phyloP scores from a whole-genome alignment of 2,329 filamentous ascomycete species.

The Fusarium nanum region DNA sequence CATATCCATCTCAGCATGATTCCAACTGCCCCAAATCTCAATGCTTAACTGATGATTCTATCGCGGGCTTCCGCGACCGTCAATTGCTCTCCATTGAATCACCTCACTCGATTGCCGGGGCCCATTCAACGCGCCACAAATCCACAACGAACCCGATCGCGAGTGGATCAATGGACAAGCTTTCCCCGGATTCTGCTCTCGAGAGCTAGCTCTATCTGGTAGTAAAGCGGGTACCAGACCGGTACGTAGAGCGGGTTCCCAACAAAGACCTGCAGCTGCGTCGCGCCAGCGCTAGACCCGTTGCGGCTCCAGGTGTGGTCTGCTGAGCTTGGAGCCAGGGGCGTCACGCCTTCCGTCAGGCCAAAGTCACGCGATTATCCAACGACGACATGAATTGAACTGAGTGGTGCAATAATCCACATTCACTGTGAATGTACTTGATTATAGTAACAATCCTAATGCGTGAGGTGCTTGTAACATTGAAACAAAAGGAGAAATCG shows the following conservation, averaged over 20 bases:
- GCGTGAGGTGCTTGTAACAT: slow-evolving; percentile 16
- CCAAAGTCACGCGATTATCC: slow-evolving; percentile 50
- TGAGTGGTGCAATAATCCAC: background rate
- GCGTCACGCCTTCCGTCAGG: slow-evolving; percentile 48
- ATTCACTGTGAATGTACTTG: background rate
- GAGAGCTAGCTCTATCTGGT: slow-evolving; percentile 31
- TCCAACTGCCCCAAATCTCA: background rate
- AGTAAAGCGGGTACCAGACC: slow-evolving; percentile 43
- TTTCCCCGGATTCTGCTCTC: slow-evolving; percentile 51
- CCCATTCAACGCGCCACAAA: slow-evolving; percentile 36
- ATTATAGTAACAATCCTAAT: slow-evolving; percentile 1
- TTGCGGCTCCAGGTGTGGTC: slow-evolving; percentile 42
- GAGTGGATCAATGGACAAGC: slow-evolving; percentile 48
- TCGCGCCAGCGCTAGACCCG: slow-evolving; percentile 38
- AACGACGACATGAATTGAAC: slow-evolving; percentile 2
- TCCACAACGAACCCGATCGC: slow-evolving; percentile 39
- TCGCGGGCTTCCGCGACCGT: slow-evolving; percentile 29
- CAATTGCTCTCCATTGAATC: slow-evolving; percentile 17
- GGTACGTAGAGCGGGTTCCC: slow-evolving; percentile 33
- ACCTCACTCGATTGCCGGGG: slow-evolving; percentile 38
- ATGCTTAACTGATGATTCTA: slow-evolving; percentile 8
- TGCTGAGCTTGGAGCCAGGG: slow-evolving; percentile 45
- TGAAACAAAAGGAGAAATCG: slow-evolving; percentile 10
- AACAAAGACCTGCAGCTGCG: slow-evolving; percentile 1
- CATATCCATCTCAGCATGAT: slow-evolving; percentile 3